These are phyloP conservation scores for Cenococcum geophilum DNA, from an alignment of 495 filamentous ascomycete genomes.

Conservation along the genomic window DNA sequence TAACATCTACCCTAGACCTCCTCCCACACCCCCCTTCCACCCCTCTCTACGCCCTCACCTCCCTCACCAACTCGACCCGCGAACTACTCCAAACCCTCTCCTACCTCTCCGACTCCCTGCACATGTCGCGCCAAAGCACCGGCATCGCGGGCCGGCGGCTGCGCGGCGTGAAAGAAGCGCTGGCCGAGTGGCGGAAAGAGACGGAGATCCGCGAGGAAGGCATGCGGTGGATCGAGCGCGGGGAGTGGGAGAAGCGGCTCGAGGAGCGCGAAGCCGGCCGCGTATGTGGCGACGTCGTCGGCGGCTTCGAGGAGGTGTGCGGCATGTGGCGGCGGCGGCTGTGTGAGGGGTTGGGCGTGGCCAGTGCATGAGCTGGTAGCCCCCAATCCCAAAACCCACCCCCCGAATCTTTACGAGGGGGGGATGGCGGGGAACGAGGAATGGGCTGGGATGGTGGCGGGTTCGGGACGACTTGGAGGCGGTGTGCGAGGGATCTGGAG, in stretches of 20 bases:
- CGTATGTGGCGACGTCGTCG: constrained; percentile 78
- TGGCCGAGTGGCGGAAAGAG: constrained; percentile 76
- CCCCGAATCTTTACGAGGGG: too few species aligned
- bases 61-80: constrained; percentile 67
- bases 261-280: constrained; percentile 67
- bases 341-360: constrained; percentile 29
- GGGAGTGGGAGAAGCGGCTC: constrained; percentile 73
- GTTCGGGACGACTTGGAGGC: too few species aligned
- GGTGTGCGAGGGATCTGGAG: too few species aligned
- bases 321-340: constrained; percentile 56
- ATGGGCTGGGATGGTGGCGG: too few species aligned
- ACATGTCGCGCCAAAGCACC: constrained; percentile 87
- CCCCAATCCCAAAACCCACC: too few species aligned
- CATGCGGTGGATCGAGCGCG: constrained; percentile 67
- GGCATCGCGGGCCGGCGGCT: constrained; percentile 70
- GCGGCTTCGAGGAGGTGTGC: constrained; percentile 85
- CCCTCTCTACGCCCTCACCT: constrained; percentile 69
- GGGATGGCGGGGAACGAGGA: too few species aligned
- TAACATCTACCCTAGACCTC: constrained; percentile 43
- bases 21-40: constrained; percentile 55
- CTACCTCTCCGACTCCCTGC: constrained; percentile 81
- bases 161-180: constrained; percentile 67
- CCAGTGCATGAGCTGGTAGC: constrained; percentile 25
- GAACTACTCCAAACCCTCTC: constrained; percentile 76
- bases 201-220: constrained; percentile 75